Conservation (phyloP, 345 rosid species). For the Gossypium ekmanianum region DNA sequence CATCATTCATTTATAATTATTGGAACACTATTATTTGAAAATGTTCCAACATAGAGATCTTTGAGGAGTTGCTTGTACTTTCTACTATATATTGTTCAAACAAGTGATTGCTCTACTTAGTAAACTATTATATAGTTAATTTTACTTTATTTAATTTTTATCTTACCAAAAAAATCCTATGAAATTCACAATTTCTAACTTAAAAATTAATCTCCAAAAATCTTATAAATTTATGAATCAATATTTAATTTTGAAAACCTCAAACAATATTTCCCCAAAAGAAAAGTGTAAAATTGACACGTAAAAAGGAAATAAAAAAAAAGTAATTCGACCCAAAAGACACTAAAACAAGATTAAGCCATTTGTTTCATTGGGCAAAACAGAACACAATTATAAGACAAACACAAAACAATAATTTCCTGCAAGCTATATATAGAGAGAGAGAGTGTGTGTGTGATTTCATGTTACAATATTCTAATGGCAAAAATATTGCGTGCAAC, state of each 20-base stretch:
- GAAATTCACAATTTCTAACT: too few relatives aligned
- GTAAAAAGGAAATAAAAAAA: background rate
- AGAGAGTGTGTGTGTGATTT: background rate
- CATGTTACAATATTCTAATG: background rate
- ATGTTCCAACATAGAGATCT: too few relatives aligned
- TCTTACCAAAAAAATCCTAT: too few relatives aligned
- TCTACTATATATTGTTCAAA: too few relatives aligned
- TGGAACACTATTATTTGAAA: too few relatives aligned
- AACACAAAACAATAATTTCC: background rate
- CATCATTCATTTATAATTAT: too few relatives aligned
- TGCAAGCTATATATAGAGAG: background rate
- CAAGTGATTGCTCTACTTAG: too few relatives aligned
- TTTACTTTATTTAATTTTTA: too few relatives aligned
- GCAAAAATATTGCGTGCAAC: constrained; percentile 1
- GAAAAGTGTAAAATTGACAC: background rate
- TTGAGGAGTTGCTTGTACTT: too few relatives aligned
- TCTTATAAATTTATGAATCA: too few relatives aligned
- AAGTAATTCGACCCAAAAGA: background rate
- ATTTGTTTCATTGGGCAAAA: background rate
- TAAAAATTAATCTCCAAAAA: too few relatives aligned
- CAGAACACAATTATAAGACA: background rate
- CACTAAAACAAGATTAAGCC: background rate
- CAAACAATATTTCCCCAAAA: background rate
- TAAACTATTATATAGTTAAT: too few relatives aligned
- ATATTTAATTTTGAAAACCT: background rate